Evolutionary conservation across 805 yeast genomes (phyloP), one percentile per base, ranked within the genome.

Genomic region (Candida tibetensis): DNA sequence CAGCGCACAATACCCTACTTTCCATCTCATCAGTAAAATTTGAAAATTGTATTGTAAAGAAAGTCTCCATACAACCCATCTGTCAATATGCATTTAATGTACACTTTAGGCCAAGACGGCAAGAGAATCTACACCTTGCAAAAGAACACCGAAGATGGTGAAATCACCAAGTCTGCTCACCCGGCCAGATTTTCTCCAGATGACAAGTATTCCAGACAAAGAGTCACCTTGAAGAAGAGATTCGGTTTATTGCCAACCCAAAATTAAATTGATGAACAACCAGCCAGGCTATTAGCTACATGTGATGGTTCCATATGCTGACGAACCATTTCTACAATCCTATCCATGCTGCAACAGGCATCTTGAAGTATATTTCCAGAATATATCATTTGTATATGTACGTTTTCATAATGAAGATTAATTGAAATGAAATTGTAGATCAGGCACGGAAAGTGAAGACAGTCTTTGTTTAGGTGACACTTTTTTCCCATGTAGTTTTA

Each of bases 131-230:
- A 93, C 78, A 93, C 99, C 39, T 75, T 93, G 52, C 73, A 86
- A 66, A 93, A 93, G 73, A 49, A 61, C 53, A 82, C 95, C 40
- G 89, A 75, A 45, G 68, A 73, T 5, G 98, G 99, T 46, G 96
- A 89, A 65, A 89, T 91, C 73, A 95, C 99, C 61, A 88, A 89
- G 74, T 85, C 96, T 51, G 99, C 99, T 29, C 99, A 93, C 68
- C 99, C 99, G 46, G 99, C 99, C 37, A 84, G 99, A 71, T 93
- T 93, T 68, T 93, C 99, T 23, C 99, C 99, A 53, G 99, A 93
- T 65, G 99, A 93, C 79, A 93, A 93, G 72, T 91, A 88, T 75
- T 93, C 99, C 33, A 85, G 97, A 76, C 98, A 93, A 71, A 87
- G 99, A 79, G 96, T 93, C 36, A 91, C 98, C 41, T 77, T 93